Base-by-base conservation (phyloP, 495 filamentous ascomycete genomes). In the Tuber brumale region DNA sequence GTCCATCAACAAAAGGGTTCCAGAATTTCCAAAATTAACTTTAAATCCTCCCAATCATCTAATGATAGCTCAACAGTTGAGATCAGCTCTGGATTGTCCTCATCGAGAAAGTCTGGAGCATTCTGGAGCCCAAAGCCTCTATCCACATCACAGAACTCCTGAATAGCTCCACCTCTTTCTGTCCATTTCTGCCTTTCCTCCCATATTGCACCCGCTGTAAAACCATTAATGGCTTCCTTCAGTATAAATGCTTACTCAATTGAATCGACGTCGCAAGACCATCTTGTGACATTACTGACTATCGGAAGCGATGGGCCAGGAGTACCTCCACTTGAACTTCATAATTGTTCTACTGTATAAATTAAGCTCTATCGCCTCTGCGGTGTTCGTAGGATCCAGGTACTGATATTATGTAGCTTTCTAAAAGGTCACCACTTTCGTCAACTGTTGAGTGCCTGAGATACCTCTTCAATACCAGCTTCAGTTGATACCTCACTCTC, bases 1-100 rank as follows among this genome's bases (percentile, higher is more conserved):
- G 74, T 75, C 51, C 74, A 78, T 12, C n/a, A n/a, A 9, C 74
- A 31, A 48, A 78, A 76, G 14, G 69, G 76, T 46, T 43, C 72
- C 21, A 78, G 69, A n/a, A 77, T 27, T 8, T 61, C 35, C 43
- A 44, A 16, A 44, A 44, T 44, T 16, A 14, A 10, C 43, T 44
- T 44, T 9, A 44, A 18, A 44, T 44, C 43, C 10, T 44, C 12
- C 43, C 16, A 44, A 2, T 44, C 43, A 14, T 44, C 43, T 16
- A 44, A 3, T 1, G 43, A 10, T 44, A 14, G 16, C 12, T 44
- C 16, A 44, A 16, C 43, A 16, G 43, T 14, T 1, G 43, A 0
- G 9, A 44, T 44, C 1, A 44, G 43, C 43, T 44, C 16, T 18
- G 16, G 43, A 3, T 44, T 44, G 14, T 44, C 43, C 1, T 44